Percentiles rank a stretch among this genome's conserved stretches.
These are phyloP conservation scores for Kwoniella botswanensis DNA, from an alignment of 768 basidiomycete species.

Conservation along the genomic window DNA sequence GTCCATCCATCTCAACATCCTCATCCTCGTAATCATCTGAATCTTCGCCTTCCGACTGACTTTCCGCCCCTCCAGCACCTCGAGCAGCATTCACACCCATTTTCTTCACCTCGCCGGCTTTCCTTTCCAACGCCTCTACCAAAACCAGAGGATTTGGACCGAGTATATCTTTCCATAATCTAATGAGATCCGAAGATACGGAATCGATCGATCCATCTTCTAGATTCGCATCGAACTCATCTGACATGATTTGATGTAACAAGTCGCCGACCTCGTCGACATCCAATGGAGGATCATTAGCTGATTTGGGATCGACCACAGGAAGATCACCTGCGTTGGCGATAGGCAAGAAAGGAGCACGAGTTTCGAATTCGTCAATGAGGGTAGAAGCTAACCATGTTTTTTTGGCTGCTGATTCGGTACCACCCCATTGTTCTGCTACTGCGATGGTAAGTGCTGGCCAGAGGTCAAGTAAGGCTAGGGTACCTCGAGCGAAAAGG, in stretches of 20 bases:
- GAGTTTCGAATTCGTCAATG: conserved; percentile 63
- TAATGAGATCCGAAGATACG: conserved; percentile 68
- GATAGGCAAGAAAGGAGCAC: conserved; percentile 65
- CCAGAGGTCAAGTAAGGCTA: conserved; percentile 83
- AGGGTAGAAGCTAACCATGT: conserved; percentile 76
- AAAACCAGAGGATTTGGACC: conserved; percentile 60
- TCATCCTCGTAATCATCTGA: conserved; percentile 39
- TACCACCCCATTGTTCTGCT: conserved; percentile 84
- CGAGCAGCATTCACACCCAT: conserved; percentile 39
- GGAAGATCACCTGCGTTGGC: conserved; percentile 8
- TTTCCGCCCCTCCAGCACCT: conserved; percentile 35
- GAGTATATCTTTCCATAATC: conserved; percentile 53
- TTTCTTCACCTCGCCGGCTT: conserved; percentile 35
- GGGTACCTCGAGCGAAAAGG: conserved; percentile 83
- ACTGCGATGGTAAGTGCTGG: conserved; percentile 84
- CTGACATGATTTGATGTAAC: conserved; percentile 79
- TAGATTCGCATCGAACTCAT: conserved; percentile 82
- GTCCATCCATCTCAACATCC: conserved; percentile 57
- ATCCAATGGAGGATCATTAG: conserved; percentile 62
- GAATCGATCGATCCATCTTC: conserved; percentile 82
- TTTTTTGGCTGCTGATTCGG: conserved; percentile 71
- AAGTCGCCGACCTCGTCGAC: conserved; percentile 78
- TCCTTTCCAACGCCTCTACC: conserved; percentile 68
- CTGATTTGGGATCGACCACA: conserved; percentile 31
- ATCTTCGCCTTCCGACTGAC: conserved; percentile 21